A percentile compares a stretch with the other conserved stretches of the same genome.
Evolutionary conservation across 1,284 basidiomycete species (phyloP).

Genomic region (Termitomyces sp.): DNA sequence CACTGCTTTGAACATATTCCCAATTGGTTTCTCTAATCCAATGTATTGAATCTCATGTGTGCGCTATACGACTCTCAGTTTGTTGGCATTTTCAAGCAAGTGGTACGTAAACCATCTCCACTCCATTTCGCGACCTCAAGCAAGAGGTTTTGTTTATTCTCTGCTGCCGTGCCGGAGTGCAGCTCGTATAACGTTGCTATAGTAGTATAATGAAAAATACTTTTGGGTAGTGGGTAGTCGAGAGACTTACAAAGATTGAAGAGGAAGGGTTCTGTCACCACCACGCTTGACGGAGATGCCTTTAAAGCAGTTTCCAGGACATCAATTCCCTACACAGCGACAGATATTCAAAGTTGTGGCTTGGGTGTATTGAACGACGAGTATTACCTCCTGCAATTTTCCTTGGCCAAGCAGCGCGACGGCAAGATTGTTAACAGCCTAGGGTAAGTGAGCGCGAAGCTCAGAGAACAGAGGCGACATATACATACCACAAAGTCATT

Average conservation of each 20-base stretch:
- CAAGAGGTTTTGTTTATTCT: slow-evolving; percentile 69
- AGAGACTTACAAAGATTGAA: slow-evolving; percentile 72
- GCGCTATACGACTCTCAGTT: slow-evolving; percentile 27
- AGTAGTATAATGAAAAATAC: slow-evolving; percentile 3
- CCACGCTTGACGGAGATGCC: slow-evolving; percentile 60
- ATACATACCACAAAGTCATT: slow-evolving; percentile 48
- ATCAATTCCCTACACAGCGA: slow-evolving; percentile 50
- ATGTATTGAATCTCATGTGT: background rate
- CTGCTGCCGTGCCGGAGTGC: slow-evolving; percentile 59
- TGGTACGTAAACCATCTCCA: slow-evolving; percentile 72
- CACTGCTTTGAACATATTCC: background rate
- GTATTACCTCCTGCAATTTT: slow-evolving; percentile 58
- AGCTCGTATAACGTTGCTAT: slow-evolving; percentile 78
- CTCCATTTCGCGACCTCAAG: slow-evolving; percentile 77
- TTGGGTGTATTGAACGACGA: background rate
- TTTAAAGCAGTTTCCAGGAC: slow-evolving; percentile 58
- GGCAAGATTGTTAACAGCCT: slow-evolving; percentile 77
- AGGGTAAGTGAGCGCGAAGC: background rate
- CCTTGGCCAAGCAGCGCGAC: slow-evolving; percentile 68
- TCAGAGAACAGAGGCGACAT: background rate
- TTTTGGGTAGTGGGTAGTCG: background rate
- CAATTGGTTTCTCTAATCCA: background rate
- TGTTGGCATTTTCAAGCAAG: slow-evolving; percentile 75
- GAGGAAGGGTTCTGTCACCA: slow-evolving; percentile 71
- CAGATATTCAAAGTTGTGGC: background rate